Evolutionary conservation across 768 basidiomycete species (phyloP).

Genomic region (Pleurotus tuoliensis): DNA sequence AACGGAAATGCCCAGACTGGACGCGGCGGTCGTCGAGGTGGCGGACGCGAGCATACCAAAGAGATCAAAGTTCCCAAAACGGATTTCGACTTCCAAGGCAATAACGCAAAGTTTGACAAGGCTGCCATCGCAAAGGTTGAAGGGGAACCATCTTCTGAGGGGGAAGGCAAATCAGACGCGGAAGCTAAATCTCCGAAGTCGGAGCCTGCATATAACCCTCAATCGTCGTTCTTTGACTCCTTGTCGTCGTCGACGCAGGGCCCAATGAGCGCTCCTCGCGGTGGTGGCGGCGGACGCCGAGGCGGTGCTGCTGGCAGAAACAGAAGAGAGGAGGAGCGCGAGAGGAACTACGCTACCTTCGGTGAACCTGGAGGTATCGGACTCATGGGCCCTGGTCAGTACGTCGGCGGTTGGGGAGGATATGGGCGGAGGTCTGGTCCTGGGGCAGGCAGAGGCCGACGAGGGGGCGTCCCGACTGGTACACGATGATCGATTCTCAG

Average conservation of each 20-base stretch:
- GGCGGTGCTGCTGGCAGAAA: constrained; percentile 54
- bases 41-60: constrained; percentile 20
- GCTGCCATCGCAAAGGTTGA: constrained; percentile 40
- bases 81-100: constrained; percentile 79
- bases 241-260: constrained; percentile 35
- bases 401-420: constrained; percentile 72
- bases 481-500: background rate
- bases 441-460: constrained; percentile 29
- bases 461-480: constrained; percentile 17
- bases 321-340: constrained; percentile 78
- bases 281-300: constrained; percentile 41
- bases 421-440: constrained; percentile 49
- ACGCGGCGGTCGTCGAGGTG: constrained; percentile 22
- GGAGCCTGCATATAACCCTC: constrained; percentile 63
- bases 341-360: constrained; percentile 83
- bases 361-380: constrained; percentile 82
- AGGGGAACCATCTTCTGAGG: constrained; percentile 23
- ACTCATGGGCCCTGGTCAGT: constrained; percentile 72
- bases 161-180: constrained; percentile 17
- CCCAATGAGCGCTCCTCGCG: constrained; percentile 27
- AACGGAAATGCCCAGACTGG: constrained; percentile 16
- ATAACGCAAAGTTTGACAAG: constrained; percentile 83
- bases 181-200: constrained; percentile 34
- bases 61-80: constrained; percentile 66
- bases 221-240: constrained; percentile 81